Conservation (phyloP, 1,139 yeast genomes). For the Geotrichum aggregatum region DNA sequence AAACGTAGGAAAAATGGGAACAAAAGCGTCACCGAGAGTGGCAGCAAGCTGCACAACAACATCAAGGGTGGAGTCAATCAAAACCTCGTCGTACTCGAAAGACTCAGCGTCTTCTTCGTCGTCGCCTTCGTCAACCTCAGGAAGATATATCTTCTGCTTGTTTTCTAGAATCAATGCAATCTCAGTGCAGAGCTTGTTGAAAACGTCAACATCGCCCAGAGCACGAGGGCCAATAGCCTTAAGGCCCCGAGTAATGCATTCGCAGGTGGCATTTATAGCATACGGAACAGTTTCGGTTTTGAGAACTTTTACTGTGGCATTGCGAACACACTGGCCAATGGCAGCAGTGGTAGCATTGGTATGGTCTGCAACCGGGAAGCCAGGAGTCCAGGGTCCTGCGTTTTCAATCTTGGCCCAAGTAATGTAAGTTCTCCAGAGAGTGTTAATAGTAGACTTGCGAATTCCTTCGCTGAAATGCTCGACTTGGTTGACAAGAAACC, state of each 20-base stretch:
- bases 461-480: conserved; percentile 82
- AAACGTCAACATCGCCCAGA: conserved; percentile 54
- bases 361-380: conserved; percentile 51
- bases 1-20: conserved; percentile 66
- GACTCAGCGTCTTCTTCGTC: conserved; percentile 53
- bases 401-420: conserved; percentile 54
- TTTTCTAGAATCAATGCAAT: conserved; percentile 69
- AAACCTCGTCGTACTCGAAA: no score
- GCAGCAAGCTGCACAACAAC: conserved; percentile 72
- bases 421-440: conserved; percentile 77
- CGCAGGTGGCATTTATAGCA: conserved; percentile 77
- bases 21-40: conserved; percentile 72
- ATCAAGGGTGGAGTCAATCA: conserved; percentile 82
- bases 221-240: conserved; percentile 68
- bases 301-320: conserved; percentile 57
- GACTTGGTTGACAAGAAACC: conserved; percentile 64
- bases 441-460: conserved; percentile 78
- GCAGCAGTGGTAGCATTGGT: conserved; percentile 45
- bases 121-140: conserved; percentile 52
- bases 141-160: conserved; percentile 76
- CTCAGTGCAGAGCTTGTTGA: conserved; percentile 67
- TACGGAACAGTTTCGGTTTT: conserved; percentile 74
- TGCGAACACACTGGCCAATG: conserved; percentile 64
- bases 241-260: conserved; percentile 66
- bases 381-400: conserved; percentile 58